phyloP scores from a whole-genome alignment of 2,329 filamentous ascomycete genomes.

The Ceratocystiopsis brevicomis region DNA sequence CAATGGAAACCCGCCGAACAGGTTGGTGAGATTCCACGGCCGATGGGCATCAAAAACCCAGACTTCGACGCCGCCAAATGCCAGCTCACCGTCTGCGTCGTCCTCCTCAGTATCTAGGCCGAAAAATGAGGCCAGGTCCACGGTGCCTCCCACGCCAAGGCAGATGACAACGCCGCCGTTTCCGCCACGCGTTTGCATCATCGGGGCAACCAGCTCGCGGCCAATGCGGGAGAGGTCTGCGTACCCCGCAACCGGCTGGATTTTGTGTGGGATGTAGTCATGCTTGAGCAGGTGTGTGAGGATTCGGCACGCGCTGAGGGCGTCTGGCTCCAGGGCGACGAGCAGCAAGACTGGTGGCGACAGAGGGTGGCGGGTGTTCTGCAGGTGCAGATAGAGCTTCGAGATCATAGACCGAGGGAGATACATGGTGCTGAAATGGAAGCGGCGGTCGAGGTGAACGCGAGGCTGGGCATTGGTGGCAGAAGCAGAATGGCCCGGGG shows the following conservation, averaged over 20 bases:
- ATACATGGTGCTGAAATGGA: slow-evolving; percentile 47
- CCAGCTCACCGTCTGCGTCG: slow-evolving; percentile 13
- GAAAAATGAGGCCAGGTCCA: slow-evolving; percentile 66
- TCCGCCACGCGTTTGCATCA: slow-evolving; percentile 72
- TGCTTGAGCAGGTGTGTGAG: slow-evolving; percentile 84
- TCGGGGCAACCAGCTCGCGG: slow-evolving; percentile 58
- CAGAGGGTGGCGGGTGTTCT: slow-evolving; percentile 70
- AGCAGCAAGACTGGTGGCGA: slow-evolving; percentile 83
- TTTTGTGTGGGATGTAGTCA: slow-evolving; percentile 96
- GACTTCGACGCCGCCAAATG: slow-evolving; percentile 72
- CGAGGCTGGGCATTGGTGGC: slow-evolving; percentile 6
- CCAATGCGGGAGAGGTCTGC: slow-evolving; percentile 68
- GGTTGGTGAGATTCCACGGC: slow-evolving; percentile 87
- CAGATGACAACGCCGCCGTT: slow-evolving; percentile 80
- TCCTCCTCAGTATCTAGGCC: slow-evolving; percentile 53
- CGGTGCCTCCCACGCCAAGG: slow-evolving; percentile 77
- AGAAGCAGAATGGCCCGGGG: slow-evolving; percentile 14
- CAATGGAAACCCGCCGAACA: slow-evolving; percentile 59
- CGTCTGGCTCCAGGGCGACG: slow-evolving; percentile 84
- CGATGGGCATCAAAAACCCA: slow-evolving; percentile 86
- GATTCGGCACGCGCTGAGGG: slow-evolving; percentile 87
- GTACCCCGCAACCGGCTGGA: slow-evolving; percentile 87
- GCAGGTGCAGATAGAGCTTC: slow-evolving; percentile 78
- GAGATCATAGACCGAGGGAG: slow-evolving; percentile 77
- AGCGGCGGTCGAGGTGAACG: not conserved